Conservation (phyloP, 768 basidiomycete genomes). For the Lentinula lateritia region DNA sequence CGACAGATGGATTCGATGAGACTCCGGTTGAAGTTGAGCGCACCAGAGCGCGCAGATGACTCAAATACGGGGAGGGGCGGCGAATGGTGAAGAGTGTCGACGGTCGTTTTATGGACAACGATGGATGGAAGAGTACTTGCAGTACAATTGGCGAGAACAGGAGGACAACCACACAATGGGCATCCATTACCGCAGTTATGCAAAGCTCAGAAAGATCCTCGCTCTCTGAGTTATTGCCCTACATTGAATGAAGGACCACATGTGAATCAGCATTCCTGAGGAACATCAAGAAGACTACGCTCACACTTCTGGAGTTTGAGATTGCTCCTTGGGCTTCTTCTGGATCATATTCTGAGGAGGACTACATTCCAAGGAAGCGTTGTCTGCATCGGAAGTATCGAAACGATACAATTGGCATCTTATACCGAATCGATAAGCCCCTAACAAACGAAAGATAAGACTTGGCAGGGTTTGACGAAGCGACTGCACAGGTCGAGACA, state of each 20-base stretch:
- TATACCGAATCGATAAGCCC: conserved; percentile 32
- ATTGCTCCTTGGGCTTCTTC: conserved; percentile 16
- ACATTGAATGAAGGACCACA: too few relatives aligned
- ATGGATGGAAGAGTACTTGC: conserved; percentile 18
- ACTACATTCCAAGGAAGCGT: conserved; percentile 42
- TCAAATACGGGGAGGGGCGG: conserved; percentile 41
- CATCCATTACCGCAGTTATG: conserved; percentile 47
- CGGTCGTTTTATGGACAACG: conserved; percentile 35
- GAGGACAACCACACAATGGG: conserved; percentile 47
- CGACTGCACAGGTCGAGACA: conserved; percentile 37
- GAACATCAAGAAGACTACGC: background rate
- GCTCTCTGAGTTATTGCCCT: background rate
- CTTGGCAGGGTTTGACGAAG: conserved; percentile 24
- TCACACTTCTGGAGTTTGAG: conserved; percentile 8
- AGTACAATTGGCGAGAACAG: conserved; percentile 39
- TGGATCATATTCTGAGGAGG: conserved; percentile 24
- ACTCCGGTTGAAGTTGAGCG: conserved; percentile 42
- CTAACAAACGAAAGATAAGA: conserved; percentile 28
- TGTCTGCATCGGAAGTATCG: conserved; percentile 7
- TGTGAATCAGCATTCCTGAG: background rate
- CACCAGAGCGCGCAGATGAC: conserved; percentile 40
- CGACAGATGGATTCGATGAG: conserved; percentile 17
- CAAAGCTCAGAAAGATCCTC: conserved; percentile 24
- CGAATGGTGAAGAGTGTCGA: conserved; percentile 52
- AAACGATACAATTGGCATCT: conserved; percentile 30